Conservation (phyloP, 768 basidiomycete genomes). For the Macrolepiota albuminosa region DNA sequence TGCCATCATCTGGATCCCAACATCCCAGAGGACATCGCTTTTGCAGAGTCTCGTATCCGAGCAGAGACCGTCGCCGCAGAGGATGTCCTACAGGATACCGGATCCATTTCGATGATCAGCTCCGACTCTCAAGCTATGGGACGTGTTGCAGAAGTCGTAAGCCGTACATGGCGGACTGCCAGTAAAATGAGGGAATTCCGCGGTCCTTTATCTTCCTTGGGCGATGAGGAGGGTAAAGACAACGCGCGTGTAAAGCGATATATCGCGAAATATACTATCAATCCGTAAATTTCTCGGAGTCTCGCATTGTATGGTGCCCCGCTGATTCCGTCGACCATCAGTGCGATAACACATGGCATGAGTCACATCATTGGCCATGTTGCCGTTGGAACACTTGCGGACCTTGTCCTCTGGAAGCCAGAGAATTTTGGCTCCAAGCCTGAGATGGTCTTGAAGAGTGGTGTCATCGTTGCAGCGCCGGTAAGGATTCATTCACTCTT, state of each 20-base stretch:
- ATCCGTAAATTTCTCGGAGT: slow-evolving; percentile 62
- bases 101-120: slow-evolving; percentile 95
- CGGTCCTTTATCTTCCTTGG: slow-evolving; percentile 68
- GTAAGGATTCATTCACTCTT: slow-evolving; percentile 33
- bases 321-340: slow-evolving; percentile 22
- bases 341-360: slow-evolving; percentile 93
- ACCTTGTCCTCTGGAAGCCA: slow-evolving; percentile 94
- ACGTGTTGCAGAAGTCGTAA: slow-evolving; percentile 89
- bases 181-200: slow-evolving; percentile 84
- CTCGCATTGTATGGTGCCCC: not conserved
- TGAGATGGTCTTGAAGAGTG: slow-evolving; percentile 92
- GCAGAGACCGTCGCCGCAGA: slow-evolving; percentile 97
- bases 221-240: slow-evolving; percentile 67
- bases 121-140: slow-evolving; percentile 99
- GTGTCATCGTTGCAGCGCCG: slow-evolving; percentile 88
- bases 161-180: slow-evolving; percentile 94
- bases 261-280: slow-evolving; percentile 94
- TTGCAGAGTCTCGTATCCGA: slow-evolving; percentile 95
- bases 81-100: slow-evolving; percentile 88
- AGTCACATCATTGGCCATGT: slow-evolving; percentile 83
- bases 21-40: slow-evolving; percentile 92
- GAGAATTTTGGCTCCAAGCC: slow-evolving; percentile 91
- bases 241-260: slow-evolving; percentile 94
- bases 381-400: slow-evolving; percentile 78
- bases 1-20: slow-evolving; percentile 92